A percentile compares a stretch with the other conserved stretches of the same genome.
Evolutionary conservation across 176 grass and related monocot species (phyloP).

Genomic region (Tillandsia fasciculata): DNA sequence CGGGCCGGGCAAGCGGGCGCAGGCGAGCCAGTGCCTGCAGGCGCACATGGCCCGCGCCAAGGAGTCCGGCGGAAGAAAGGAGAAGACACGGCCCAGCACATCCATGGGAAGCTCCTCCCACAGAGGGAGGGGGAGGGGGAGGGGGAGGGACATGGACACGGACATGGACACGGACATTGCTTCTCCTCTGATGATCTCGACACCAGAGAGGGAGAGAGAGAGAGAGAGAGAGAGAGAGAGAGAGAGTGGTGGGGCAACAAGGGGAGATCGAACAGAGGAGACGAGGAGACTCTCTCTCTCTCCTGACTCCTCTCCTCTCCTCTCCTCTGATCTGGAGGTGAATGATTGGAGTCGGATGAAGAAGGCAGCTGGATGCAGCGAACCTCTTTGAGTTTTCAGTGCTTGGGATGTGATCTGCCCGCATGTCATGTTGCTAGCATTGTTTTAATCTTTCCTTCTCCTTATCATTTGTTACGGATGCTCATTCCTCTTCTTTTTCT

Average conservation of each 20-base stretch:
- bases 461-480: too few species aligned
- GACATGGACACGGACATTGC: not conserved
- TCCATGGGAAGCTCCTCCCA: slow-evolving; percentile 28
- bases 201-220: not conserved
- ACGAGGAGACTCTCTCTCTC: too few species aligned
- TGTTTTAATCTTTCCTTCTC: too few species aligned
- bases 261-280: too few species aligned
- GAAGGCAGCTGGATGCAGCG: not conserved
- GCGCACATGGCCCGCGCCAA: slow-evolving; percentile 19
- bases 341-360: not conserved
- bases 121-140: not conserved
- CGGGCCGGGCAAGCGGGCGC: not conserved
- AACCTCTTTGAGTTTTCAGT: not conserved
- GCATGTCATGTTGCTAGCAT: not conserved
- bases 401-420: not conserved
- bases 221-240: not conserved
- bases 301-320: too few species aligned
- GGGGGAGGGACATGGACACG: not conserved
- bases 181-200: not conserved
- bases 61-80: slow-evolving; percentile 34
- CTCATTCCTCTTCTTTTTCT: too few species aligned
- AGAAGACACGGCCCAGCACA: slow-evolving; percentile 28
- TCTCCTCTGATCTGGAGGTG: not conserved
- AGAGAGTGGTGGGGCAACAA: not conserved
- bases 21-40: slow-evolving; percentile 28